Conservation (phyloP, 2,329 filamentous ascomycete genomes). For the Penicillium sclerotigenum region DNA sequence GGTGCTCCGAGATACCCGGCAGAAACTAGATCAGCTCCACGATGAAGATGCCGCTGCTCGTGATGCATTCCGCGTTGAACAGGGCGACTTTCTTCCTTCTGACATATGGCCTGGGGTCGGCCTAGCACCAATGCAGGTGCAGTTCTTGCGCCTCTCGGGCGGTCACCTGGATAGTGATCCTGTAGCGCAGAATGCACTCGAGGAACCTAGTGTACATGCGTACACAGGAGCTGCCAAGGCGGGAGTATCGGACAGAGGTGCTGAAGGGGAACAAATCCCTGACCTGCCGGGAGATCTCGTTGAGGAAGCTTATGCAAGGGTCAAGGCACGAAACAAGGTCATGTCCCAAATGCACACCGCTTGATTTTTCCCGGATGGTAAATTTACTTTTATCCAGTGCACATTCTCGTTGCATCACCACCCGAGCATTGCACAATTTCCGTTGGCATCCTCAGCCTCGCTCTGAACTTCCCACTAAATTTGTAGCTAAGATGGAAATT, state of each 20-base stretch:
- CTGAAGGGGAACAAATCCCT: constrained; percentile 40
- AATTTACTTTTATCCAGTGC: background rate
- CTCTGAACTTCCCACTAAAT: background rate
- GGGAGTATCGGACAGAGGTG: constrained; percentile 11
- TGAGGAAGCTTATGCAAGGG: constrained; percentile 42
- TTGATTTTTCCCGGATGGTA: background rate
- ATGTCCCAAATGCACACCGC: constrained; percentile 9
- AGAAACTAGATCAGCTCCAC: constrained; percentile 71
- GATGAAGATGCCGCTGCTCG: constrained; percentile 69
- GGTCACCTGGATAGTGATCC: constrained; percentile 30
- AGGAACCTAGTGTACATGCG: background rate
- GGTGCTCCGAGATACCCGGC: constrained; percentile 73
- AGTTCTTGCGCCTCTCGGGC: constrained; percentile 38
- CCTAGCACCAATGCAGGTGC: constrained; percentile 52
- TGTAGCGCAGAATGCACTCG: constrained; percentile 7
- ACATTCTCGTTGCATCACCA: background rate
- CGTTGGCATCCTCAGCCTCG: background rate
- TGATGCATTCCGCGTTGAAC: constrained; percentile 73
- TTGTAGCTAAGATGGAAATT: background rate
- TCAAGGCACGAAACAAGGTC: constrained; percentile 33
- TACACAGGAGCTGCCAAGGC: constrained; percentile 4
- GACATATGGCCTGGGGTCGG: constrained; percentile 80
- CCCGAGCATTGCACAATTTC: no score
- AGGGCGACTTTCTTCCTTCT: constrained; percentile 80
- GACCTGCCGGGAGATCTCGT: constrained; percentile 42